Percentiles rank a stretch among this genome's conserved stretches.
phyloP scores from a whole-genome alignment of 306 rosid genomes.

The Medicago lupulina region DNA sequence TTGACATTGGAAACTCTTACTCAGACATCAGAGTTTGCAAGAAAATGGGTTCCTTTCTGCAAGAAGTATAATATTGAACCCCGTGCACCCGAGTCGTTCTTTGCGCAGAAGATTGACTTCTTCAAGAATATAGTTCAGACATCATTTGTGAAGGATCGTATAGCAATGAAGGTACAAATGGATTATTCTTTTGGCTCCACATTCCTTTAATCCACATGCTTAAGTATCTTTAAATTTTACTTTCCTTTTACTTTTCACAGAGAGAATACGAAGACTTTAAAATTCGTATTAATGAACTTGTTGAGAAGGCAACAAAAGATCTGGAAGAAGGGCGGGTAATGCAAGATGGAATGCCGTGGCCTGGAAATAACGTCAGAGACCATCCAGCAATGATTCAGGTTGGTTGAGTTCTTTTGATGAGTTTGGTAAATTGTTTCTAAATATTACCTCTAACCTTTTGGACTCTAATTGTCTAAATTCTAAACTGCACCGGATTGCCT shows the following conservation, averaged over 20 bases:
- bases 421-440: conserved; percentile 2
- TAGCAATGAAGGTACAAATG: conserved; percentile 85
- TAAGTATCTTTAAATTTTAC: conserved; percentile 28
- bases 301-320: conserved; percentile 79
- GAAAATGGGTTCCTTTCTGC: conserved; percentile 95
- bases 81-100: conserved; percentile 98
- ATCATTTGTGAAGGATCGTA: conserved; percentile 86
- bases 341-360: conserved; percentile 99
- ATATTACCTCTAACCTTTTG: conserved; percentile 4
- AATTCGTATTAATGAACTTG: conserved; percentile 83
- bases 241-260: conserved; percentile 48
- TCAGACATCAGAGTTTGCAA: conserved; percentile 90
- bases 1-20: conserved; percentile 95
- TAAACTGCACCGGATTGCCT: not conserved
- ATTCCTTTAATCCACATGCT: not conserved
- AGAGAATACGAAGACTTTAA: conserved; percentile 98
- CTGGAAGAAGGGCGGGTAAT: conserved; percentile 98
- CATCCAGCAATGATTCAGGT: conserved; percentile 99
- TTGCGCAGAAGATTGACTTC: conserved; percentile 91
- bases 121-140: conserved; percentile 91
- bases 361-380: conserved; percentile 97
- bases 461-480: not conserved
- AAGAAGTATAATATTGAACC: conserved; percentile 88
- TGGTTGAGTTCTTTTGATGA: conserved; percentile 19
- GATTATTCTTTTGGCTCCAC: not conserved